Evolutionary conservation across 176 grass and related monocot species (phyloP).

Genomic region (Tuctoria greenei): DNA sequence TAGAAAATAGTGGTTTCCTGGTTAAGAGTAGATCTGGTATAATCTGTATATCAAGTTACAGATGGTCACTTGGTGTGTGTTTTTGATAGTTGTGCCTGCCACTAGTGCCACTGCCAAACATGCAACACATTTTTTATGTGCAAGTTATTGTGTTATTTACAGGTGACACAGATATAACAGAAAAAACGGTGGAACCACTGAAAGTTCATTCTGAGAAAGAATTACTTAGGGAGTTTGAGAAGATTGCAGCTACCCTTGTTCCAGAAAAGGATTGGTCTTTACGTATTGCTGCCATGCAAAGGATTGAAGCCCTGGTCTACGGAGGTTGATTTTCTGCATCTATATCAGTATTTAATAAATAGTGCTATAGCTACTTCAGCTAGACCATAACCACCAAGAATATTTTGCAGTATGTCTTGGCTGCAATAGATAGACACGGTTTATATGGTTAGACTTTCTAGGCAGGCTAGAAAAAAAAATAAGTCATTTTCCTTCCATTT

Average conservation of each 20-base stretch:
- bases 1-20: neutral
- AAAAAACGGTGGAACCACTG: conserved; percentile 69
- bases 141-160: conserved; percentile 33
- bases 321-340: conserved; percentile 53
- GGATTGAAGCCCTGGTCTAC: conserved; percentile 70
- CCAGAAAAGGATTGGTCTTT: conserved; percentile 89
- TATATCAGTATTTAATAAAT: conserved; percentile 26
- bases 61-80: neutral
- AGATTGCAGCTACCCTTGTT: conserved; percentile 60
- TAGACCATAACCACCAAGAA: conserved; percentile 28
- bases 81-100: conserved; percentile 1
- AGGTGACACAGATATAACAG: conserved; percentile 69
- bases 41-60: conserved; percentile 6
- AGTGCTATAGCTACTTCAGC: conserved; percentile 27
- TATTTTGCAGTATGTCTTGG: conserved; percentile 10
- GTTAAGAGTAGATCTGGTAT: neutral
- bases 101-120: conserved; percentile 25
- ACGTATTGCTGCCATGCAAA: conserved; percentile 77
- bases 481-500: conserved; percentile 1
- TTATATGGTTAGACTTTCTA: conserved; percentile 26
- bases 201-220: conserved; percentile 85
- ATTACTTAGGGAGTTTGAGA: conserved; percentile 75
- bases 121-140: conserved; percentile 19
- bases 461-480: neutral
- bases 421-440: neutral